These are phyloP conservation scores for Encephalitozoon intestinalis DNA, from an alignment of 371 early-diverging fungal genomes.

Conservation along the genomic window DNA sequence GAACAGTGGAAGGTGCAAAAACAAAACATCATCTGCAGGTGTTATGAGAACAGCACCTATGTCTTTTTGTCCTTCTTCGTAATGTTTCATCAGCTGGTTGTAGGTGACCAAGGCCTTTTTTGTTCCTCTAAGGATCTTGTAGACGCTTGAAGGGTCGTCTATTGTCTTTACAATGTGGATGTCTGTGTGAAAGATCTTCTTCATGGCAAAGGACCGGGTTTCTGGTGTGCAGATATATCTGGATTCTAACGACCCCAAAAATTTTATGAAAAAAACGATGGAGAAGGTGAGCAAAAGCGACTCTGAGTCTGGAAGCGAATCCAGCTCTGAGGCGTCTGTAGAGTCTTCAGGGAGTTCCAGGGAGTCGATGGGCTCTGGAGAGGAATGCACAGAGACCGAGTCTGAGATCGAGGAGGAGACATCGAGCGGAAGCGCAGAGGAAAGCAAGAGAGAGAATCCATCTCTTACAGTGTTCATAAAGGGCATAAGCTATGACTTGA, in stretches of 20 bases:
- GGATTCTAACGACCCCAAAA: neutral
- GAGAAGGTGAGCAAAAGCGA: neutral
- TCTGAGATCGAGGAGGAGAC: neutral
- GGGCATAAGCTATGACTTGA: constrained; percentile 48
- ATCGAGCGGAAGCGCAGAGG: neutral
- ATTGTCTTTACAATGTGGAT: constrained; percentile 6
- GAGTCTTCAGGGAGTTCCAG: neutral
- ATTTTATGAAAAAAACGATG: constrained; percentile 5
- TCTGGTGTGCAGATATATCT: neutral
- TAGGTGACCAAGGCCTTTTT: constrained; percentile 11
- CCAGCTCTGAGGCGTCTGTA: neutral
- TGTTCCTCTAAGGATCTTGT: neutral
- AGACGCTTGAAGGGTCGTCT: neutral
- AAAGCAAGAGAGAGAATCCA: neutral
- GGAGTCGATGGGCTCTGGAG: neutral
- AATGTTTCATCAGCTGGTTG: constrained; percentile 38
- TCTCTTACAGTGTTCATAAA: constrained; percentile 56
- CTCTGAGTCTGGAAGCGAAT: neutral
- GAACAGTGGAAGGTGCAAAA: constrained; percentile 24
- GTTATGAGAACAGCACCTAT: constrained; percentile 14
- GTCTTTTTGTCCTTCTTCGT: neutral
- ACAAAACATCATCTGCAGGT: neutral
- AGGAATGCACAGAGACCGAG: neutral
- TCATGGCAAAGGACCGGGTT: neutral
- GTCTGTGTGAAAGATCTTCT: neutral